Percentiles rank a stretch among this genome's conserved stretches.
These are phyloP conservation scores for Chrysoporthe cubensis DNA, from an alignment of 2,329 filamentous ascomycete species.

Conservation along the genomic window DNA sequence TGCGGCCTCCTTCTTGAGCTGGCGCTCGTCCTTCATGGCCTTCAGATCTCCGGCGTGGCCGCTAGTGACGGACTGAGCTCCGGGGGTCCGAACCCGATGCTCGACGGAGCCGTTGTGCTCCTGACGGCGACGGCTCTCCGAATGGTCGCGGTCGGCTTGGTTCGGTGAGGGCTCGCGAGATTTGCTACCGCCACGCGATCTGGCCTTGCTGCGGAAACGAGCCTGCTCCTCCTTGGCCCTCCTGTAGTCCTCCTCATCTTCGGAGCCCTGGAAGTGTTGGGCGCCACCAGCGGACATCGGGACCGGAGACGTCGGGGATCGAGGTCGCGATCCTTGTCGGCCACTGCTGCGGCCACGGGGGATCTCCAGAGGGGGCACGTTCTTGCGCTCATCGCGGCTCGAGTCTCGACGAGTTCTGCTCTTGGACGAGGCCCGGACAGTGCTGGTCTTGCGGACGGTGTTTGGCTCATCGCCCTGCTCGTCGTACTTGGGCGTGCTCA, in stretches of 20 bases:
- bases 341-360: constrained; percentile 65
- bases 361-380: constrained; percentile 49
- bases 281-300: constrained; percentile 67
- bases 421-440: constrained; percentile 38
- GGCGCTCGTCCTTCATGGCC: constrained; percentile 62
- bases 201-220: constrained; percentile 58
- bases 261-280: constrained; percentile 57
- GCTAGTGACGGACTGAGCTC: constrained; percentile 45
- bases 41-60: constrained; percentile 59
- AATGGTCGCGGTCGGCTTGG: constrained; percentile 33
- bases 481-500: constrained; percentile 51
- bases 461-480: constrained; percentile 43
- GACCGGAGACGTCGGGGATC: constrained; percentile 81
- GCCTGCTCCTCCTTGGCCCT: constrained; percentile 59
- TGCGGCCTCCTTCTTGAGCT: constrained; percentile 72
- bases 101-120: constrained; percentile 39
- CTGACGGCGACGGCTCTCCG: constrained; percentile 34
- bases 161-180: constrained; percentile 34
- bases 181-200: constrained; percentile 26
- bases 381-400: constrained; percentile 51
- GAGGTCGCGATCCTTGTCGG: constrained; percentile 59
- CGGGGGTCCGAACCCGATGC: constrained; percentile 37
- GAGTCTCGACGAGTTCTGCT: constrained; percentile 46
- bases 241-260: constrained; percentile 67
- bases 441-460: constrained; percentile 50